Percentiles rank a stretch among this genome's conserved stretches.
These are phyloP conservation scores for Mycena kentingensis DNA, from an alignment of 768 basidiomycete species.

Conservation along the genomic window DNA sequence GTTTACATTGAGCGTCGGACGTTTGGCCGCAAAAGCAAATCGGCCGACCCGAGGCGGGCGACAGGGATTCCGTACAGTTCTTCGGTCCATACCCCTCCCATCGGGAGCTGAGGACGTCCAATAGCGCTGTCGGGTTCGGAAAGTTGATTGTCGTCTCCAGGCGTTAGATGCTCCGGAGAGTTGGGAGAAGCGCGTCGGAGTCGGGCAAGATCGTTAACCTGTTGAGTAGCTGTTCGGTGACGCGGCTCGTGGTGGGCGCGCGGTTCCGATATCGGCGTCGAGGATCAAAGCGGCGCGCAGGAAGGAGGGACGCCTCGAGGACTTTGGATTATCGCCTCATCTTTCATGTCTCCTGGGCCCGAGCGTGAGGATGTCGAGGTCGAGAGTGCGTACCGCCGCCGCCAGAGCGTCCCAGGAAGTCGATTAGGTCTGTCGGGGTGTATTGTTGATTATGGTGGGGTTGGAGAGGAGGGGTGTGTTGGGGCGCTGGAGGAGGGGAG, in stretches of 20 bases:
- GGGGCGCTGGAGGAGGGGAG: conserved; percentile 5
- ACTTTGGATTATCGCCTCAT: conserved; percentile 8
- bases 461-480: conserved; percentile 5
- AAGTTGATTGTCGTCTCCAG: conserved; percentile 17
- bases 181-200: conserved; percentile 15
- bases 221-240: conserved; percentile 12
- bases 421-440: conserved; percentile 1
- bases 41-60: conserved; percentile 3
- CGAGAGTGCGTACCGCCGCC: too few species aligned
- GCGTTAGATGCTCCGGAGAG: conserved; percentile 5
- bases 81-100: conserved; percentile 14
- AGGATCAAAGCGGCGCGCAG: conserved; percentile 6
- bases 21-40: conserved; percentile 11
- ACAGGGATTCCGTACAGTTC: conserved; percentile 14
- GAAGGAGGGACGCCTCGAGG: conserved; percentile 3
- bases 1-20: background rate
- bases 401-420: conserved; percentile 11
- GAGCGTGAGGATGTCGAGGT: conserved; percentile 6
- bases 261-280: conserved; percentile 19
- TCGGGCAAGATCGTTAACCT: conserved; percentile 16
- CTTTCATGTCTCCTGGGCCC: conserved; percentile 17
- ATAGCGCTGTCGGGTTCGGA: conserved; percentile 7
- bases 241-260: conserved; percentile 15
- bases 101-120: conserved; percentile 18
- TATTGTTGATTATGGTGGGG: conserved; percentile 14